Percentiles rank a stretch among this genome's conserved stretches.
These are phyloP conservation scores for Neofusicoccum umdonicola DNA, from an alignment of 2,329 filamentous ascomycete genomes.

Conservation along the genomic window DNA sequence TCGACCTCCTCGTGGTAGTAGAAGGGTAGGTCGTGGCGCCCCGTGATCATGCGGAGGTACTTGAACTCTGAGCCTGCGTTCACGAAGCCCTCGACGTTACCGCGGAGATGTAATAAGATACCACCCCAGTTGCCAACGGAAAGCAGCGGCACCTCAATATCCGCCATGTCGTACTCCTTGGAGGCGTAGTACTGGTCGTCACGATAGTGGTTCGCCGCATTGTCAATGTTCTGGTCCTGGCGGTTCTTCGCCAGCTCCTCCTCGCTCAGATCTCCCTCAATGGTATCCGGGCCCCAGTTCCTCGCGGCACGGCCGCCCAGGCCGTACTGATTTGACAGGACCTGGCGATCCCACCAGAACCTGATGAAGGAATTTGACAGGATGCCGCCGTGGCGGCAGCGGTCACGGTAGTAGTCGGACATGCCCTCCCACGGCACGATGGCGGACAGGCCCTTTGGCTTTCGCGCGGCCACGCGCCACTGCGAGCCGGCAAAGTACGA, in stretches of 20 bases:
- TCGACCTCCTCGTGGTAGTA: constrained; percentile 69
- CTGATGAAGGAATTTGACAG: constrained; percentile 38
- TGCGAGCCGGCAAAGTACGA: constrained; percentile 55
- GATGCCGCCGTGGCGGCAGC: constrained; percentile 41
- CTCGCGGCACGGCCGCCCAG: constrained; percentile 47
- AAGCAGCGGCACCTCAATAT: constrained; percentile 66
- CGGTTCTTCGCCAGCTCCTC: constrained; percentile 53
- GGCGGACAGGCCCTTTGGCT: constrained; percentile 51
- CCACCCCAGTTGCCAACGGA: constrained; percentile 71
- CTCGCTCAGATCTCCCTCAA: constrained; percentile 58
- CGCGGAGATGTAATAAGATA: constrained; percentile 66
- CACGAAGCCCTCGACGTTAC: constrained; percentile 65
- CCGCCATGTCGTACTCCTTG: constrained; percentile 62
- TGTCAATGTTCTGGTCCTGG: constrained; percentile 35
- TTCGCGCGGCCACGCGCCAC: constrained; percentile 54
- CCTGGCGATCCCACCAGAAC: constrained; percentile 68
- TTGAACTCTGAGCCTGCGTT: constrained; percentile 65
- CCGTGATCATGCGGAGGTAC: constrained; percentile 67
- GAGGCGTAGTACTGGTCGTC: constrained; percentile 64
- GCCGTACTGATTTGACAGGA: constrained; percentile 68
- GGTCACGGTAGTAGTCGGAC: constrained; percentile 53
- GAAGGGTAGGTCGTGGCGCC: constrained; percentile 69
- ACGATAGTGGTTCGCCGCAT: constrained; percentile 52
- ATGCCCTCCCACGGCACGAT: constrained; percentile 58
- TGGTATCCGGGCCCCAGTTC: constrained; percentile 56